These are phyloP conservation scores for Suillus bovinus DNA, from an alignment of 768 basidiomycete species.

Conservation along the genomic window DNA sequence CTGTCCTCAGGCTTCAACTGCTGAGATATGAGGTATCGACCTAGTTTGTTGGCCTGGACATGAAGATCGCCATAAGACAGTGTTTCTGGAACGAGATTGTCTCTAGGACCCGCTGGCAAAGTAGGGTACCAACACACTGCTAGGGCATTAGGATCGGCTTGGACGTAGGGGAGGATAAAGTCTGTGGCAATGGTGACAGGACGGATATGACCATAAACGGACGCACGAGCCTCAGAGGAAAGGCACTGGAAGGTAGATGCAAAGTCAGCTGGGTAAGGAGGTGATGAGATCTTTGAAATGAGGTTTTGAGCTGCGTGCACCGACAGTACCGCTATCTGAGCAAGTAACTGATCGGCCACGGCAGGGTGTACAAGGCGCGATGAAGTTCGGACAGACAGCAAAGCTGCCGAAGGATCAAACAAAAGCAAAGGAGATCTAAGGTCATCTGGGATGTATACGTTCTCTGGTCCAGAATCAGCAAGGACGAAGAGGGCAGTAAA, in stretches of 20 bases:
- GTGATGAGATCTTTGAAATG: constrained; percentile 13
- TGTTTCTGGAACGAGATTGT: constrained; percentile 9
- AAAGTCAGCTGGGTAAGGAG: constrained; percentile 16
- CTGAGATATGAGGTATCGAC: constrained; percentile 39
- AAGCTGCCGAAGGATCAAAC: constrained; percentile 9
- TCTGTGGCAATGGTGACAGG: constrained; percentile 24
- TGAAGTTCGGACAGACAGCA: constrained; percentile 18
- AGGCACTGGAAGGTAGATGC: constrained; percentile 20
- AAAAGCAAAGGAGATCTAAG: constrained; percentile 12
- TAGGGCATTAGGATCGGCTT: constrained; percentile 14
- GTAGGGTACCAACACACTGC: constrained; percentile 27
- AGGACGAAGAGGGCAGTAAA: constrained; percentile 19
- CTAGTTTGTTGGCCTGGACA: constrained; percentile 39
- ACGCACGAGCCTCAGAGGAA: constrained; percentile 10
- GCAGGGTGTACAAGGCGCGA: constrained; percentile 17
- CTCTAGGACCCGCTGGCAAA: constrained; percentile 9
- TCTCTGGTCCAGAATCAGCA: constrained; percentile 6
- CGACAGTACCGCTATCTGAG: constrained; percentile 17
- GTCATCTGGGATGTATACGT: not conserved
- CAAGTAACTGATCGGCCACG: constrained; percentile 17
- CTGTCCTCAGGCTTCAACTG: constrained; percentile 41
- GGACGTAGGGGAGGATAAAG: constrained; percentile 22
- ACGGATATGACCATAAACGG: constrained; percentile 19
- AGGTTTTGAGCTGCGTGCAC: constrained; percentile 8
- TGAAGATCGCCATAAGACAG: constrained; percentile 39